Conservation (phyloP, 345 rosid species). For the Schrenkiella parvula region DNA sequence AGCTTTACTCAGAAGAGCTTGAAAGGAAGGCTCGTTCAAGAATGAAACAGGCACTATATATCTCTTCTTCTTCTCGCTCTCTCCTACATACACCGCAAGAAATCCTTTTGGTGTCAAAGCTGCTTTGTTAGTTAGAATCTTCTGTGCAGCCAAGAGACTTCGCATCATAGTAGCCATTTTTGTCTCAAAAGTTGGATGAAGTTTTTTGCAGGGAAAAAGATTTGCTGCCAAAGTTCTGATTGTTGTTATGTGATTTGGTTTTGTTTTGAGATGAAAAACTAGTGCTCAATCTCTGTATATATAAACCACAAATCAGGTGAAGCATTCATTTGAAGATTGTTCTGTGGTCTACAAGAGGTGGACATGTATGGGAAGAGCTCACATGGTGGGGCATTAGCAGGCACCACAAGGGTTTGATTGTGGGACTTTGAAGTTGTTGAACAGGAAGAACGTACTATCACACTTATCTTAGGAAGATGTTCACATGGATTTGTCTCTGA, state of each 20-base stretch:
- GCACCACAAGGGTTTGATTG: no score
- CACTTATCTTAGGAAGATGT: no score
- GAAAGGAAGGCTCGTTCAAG: background rate
- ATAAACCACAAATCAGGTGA: background rate
- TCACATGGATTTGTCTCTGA: no score
- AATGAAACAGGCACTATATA: background rate
- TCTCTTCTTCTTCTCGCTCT: slow-evolving; percentile 33
- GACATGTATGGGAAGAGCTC: no score
- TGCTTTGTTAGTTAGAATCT: slow-evolving; percentile 4
- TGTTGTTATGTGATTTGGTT: background rate
- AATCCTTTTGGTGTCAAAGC: slow-evolving; percentile 34
- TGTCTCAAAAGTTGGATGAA: background rate
- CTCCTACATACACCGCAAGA: slow-evolving; percentile 50
- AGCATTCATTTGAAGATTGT: background rate
- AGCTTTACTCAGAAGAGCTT: background rate
- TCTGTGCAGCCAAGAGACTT: slow-evolving; percentile 14
- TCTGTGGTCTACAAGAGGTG: background rate
- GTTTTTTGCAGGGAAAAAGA: background rate
- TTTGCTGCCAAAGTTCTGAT: background rate
- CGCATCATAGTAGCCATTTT: slow-evolving; percentile 12
- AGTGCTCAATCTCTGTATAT: background rate
- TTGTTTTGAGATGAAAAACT: background rate
- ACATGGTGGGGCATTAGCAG: no score
- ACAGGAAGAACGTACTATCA: no score
- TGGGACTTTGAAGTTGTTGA: no score